Evolutionary conservation across 768 basidiomycete genomes (phyloP).

Genomic region (Xerocomus potaroensis): DNA sequence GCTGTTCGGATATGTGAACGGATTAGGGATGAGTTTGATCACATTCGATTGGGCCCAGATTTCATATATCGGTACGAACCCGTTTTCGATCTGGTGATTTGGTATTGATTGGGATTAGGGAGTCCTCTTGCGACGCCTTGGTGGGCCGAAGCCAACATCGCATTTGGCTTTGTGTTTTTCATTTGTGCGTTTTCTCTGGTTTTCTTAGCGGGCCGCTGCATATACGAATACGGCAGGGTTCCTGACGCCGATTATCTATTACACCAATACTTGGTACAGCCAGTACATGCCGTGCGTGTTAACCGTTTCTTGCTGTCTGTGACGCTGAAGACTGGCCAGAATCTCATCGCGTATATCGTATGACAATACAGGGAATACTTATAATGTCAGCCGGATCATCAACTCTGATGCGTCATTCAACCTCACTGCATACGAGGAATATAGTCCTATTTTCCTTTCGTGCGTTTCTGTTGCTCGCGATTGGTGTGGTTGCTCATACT

Average conservation of each 20-base stretch:
- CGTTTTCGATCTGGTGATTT: too few species aligned
- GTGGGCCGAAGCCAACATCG: constrained; percentile 40
- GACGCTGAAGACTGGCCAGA: too few species aligned
- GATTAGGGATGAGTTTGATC: constrained; percentile 66
- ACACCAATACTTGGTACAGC: constrained; percentile 36
- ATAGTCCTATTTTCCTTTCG: constrained; percentile 39
- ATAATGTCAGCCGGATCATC: constrained; percentile 39
- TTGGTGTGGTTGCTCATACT: too few species aligned
- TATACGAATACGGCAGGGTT: too few species aligned
- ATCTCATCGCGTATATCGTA: constrained; percentile 39
- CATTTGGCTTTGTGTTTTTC: constrained; percentile 34
- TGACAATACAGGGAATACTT: constrained; percentile 39
- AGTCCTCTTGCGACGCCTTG: constrained; percentile 33
- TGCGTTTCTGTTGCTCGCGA: too few species aligned
- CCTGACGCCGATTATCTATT: constrained; percentile 26
- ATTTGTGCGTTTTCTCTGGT: too few species aligned
- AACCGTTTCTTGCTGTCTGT: too few species aligned
- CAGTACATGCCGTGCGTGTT: constrained; percentile 37
- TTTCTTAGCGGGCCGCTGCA: too few species aligned
- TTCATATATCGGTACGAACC: constrained; percentile 54
- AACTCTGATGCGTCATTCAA: constrained; percentile 31
- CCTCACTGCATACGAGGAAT: constrained; percentile 31
- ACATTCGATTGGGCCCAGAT: constrained; percentile 84
- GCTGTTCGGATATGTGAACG: constrained; percentile 59
- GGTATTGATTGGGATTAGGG: too few species aligned